Evolutionary conservation across 495 filamentous ascomycete genomes (phyloP).

Genomic region (Penicillium roqueforti): DNA sequence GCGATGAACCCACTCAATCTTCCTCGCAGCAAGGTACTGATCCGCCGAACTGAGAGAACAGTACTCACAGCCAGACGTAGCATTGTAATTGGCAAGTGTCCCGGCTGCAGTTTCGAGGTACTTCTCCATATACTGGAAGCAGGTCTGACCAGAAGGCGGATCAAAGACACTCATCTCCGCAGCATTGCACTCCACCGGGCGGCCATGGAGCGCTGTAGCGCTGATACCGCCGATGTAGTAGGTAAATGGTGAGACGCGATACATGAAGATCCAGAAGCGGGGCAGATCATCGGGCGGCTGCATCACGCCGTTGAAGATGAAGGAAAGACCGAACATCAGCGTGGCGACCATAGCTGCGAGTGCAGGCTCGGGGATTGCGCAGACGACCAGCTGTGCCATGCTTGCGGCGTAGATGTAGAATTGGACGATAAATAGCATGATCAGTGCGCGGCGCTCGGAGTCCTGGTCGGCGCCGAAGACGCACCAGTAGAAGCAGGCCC

Average conservation of each 20-base stretch:
- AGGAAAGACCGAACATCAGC: conserved; percentile 51
- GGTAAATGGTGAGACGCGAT: conserved; percentile 63
- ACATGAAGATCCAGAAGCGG: conserved; percentile 75
- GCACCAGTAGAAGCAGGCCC: conserved; percentile 48
- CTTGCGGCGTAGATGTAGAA: conserved; percentile 41
- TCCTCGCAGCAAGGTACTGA: conserved; percentile 48
- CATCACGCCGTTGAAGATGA: conserved; percentile 57
- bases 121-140: conserved; percentile 48
- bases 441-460: conserved; percentile 43
- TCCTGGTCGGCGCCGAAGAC: conserved; percentile 35
- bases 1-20: conserved; percentile 50
- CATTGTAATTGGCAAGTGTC: conserved; percentile 46
- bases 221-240: conserved; percentile 59
- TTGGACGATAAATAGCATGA: conserved; percentile 50
- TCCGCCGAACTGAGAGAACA: conserved; percentile 57
- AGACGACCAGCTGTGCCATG: conserved; percentile 53
- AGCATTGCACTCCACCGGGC: conserved; percentile 46
- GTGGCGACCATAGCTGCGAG: conserved; percentile 52
- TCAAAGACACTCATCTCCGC: conserved; percentile 53
- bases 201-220: conserved; percentile 52
- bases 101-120: conserved; percentile 47
- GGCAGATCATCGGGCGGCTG: conserved; percentile 54
- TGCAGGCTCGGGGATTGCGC: conserved; percentile 49
- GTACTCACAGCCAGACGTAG: conserved; percentile 51
- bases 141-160: conserved; percentile 48